These are phyloP conservation scores for Phyllostachys edulis DNA, from an alignment of 176 grass and related monocot genomes.

Conservation along the genomic window DNA sequence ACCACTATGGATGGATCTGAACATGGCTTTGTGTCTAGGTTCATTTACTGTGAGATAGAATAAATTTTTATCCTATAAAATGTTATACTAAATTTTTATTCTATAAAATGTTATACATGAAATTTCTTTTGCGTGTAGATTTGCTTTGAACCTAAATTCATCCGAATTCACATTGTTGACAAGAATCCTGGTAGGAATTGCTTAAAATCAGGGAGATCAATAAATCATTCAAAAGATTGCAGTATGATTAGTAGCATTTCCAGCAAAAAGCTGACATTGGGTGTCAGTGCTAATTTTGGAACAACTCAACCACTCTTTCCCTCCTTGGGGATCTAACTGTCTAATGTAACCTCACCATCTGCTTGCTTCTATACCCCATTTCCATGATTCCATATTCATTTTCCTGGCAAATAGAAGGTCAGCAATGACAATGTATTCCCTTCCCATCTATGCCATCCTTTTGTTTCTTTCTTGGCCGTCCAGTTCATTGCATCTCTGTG, in stretches of 20 bases:
- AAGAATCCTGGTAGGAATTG: no score
- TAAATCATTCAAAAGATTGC: neutral
- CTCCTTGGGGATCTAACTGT: neutral
- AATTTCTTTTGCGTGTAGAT: no score
- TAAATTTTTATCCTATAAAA: no score
- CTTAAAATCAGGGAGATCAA: neutral
- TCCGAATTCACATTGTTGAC: no score
- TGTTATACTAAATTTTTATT: no score
- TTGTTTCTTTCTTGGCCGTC: slow-evolving; percentile 34
- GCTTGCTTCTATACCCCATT: slow-evolving; percentile 14
- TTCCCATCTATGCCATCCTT: neutral
- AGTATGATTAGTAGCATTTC: slow-evolving; percentile 5
- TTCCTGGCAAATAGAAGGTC: neutral
- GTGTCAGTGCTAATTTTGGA: slow-evolving; percentile 13
- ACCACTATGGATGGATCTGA: neutral
- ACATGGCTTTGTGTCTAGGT: neutral
- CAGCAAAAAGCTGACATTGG: neutral
- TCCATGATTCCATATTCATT: neutral
- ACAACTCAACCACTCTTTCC: slow-evolving; percentile 32
- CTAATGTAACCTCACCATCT: slow-evolving; percentile 2
- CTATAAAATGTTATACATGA: no score
- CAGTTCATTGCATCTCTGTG: slow-evolving; percentile 21
- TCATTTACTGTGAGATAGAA: no score
- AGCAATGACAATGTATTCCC: neutral
- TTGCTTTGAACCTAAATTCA: no score